phyloP scores from a whole-genome alignment of 2,329 filamentous ascomycete genomes.

The Epichloe festucae region DNA sequence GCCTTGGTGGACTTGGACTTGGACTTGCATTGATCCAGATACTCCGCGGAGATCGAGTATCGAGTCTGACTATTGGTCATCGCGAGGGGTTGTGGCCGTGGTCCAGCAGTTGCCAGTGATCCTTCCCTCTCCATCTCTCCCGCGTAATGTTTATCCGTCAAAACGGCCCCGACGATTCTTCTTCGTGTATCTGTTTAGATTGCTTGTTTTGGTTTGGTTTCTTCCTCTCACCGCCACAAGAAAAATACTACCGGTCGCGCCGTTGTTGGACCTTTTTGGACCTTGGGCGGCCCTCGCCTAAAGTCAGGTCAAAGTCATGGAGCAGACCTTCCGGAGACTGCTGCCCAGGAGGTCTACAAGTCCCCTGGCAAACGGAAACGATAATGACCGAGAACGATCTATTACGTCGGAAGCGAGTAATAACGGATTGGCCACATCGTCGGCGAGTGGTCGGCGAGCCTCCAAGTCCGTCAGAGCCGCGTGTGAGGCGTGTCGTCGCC shows the following conservation, averaged over 20 bases:
- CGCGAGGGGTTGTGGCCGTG: background rate
- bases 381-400: background rate
- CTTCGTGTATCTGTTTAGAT: background rate
- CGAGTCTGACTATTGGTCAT: background rate
- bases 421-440: background rate
- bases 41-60: background rate
- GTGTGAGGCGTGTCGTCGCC: slow-evolving; percentile 2
- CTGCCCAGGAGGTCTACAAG: background rate
- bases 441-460: background rate
- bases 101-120: background rate
- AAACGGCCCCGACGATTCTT: background rate
- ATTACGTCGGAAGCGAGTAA: background rate
- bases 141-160: background rate
- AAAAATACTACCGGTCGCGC: background rate
- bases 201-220: no score
- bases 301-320: background rate
- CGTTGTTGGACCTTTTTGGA: background rate
- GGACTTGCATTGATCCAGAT: background rate
- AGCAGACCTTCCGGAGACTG: background rate
- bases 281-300: background rate
- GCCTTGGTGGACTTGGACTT: no score
- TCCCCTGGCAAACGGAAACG: background rate
- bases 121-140: slow-evolving; percentile 1
- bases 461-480: slow-evolving; percentile 1
- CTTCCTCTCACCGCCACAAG: no score